Conservation (phyloP, 2,329 filamentous ascomycete genomes). For the Ceratocystis alfenasii region DNA sequence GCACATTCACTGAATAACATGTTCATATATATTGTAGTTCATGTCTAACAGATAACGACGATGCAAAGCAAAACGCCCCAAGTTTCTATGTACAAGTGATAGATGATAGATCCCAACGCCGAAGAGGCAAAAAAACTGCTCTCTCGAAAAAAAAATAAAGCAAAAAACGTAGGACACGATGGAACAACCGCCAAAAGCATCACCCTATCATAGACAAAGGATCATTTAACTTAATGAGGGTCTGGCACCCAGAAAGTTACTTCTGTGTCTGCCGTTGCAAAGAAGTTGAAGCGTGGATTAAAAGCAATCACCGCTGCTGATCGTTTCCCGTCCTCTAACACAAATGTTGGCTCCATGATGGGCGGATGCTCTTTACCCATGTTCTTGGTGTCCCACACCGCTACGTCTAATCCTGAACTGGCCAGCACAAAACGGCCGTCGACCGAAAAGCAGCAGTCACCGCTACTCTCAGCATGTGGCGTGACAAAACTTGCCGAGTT, state of each 20-base stretch:
- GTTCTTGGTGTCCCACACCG: slow-evolving; percentile 71
- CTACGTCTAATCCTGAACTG: slow-evolving; percentile 59
- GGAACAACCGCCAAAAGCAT: neutral
- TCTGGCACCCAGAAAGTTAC: slow-evolving; percentile 68
- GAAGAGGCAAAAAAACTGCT: neutral
- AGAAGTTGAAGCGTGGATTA: slow-evolving; percentile 84
- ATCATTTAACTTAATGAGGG: slow-evolving; percentile 28
- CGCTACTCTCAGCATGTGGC: slow-evolving; percentile 42
- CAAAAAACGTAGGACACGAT: neutral
- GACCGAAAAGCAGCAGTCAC: slow-evolving; percentile 79
- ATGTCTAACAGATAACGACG: neutral
- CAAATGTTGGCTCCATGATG: slow-evolving; percentile 50
- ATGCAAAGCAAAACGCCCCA: slow-evolving; percentile 3
- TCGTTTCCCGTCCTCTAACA: slow-evolving; percentile 49
- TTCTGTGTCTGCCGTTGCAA: slow-evolving; percentile 81
- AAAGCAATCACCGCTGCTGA: slow-evolving; percentile 67
- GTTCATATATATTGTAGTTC: no score
- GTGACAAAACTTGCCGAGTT: slow-evolving; percentile 30
- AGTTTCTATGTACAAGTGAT: neutral
- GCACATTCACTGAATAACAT: neutral
- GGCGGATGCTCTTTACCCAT: slow-evolving; percentile 40
- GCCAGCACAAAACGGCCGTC: slow-evolving; percentile 83
- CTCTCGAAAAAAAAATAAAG: neutral
- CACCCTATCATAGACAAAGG: neutral
- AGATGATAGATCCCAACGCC: neutral